Evolutionary conservation across 2,329 filamentous ascomycete genomes (phyloP).

Genomic region (Dothidotthia symphoricarpi): DNA sequence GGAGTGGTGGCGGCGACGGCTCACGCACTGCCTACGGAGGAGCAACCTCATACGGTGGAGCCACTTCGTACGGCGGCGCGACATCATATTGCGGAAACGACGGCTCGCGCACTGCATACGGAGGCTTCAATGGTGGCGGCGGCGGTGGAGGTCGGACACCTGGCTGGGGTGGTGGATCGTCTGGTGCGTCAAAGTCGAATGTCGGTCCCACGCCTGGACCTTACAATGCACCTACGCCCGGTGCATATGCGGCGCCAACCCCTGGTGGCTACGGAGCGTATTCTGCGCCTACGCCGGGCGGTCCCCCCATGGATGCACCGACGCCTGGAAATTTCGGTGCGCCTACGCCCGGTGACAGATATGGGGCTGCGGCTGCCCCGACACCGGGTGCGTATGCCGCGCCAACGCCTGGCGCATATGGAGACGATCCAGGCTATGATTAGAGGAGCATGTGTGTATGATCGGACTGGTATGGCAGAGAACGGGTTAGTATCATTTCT

Average conservation of each 20-base stretch:
- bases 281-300: conserved; percentile 40
- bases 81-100: conserved; percentile 38
- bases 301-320: conserved; percentile 39
- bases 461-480: too few relatives aligned
- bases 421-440: conserved; percentile 26
- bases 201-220: conserved; percentile 34
- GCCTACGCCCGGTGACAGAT: conserved; percentile 39
- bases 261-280: conserved; percentile 37
- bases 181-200: conserved; percentile 29
- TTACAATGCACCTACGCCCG: conserved; percentile 40
- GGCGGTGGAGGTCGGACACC: conserved; percentile 51
- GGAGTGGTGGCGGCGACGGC: conserved; percentile 31
- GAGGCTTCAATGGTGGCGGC: conserved; percentile 52
- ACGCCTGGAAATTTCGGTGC: conserved; percentile 43
- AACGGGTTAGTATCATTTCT: too few relatives aligned
- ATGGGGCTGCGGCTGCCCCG: conserved; percentile 52
- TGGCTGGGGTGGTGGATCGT: conserved; percentile 57
- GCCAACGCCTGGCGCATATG: conserved; percentile 35
- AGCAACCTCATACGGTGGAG: conserved; percentile 68
- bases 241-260: conserved; percentile 38
- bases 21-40: conserved; percentile 47
- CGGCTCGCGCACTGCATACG: conserved; percentile 45
- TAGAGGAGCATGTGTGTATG: conserved; percentile 5
- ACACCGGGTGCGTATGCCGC: conserved; percentile 62
- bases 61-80: conserved; percentile 69